Percentiles rank a stretch among this genome's conserved stretches.
phyloP scores from a whole-genome alignment of 306 rosid species.

The Malus sieversii region DNA sequence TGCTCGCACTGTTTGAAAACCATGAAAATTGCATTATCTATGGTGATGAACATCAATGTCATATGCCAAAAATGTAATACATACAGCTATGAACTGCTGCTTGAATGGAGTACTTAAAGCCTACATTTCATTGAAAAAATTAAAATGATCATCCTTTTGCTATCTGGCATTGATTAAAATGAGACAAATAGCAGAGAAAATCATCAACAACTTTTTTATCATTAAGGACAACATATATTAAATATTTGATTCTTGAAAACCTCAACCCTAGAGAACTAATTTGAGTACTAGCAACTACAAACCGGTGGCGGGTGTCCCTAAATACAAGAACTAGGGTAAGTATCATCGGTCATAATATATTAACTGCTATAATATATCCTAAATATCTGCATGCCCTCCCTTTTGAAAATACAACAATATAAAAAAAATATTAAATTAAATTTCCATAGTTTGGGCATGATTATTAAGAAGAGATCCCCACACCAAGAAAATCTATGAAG shows the following conservation, averaged over 20 bases:
- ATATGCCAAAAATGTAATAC: not conserved
- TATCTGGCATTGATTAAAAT: constrained; percentile 2
- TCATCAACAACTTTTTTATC: not conserved
- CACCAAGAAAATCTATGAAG: constrained; percentile 91
- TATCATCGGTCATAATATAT: not conserved
- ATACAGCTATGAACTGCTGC: not conserved
- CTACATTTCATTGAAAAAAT: not conserved
- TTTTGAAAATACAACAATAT: not conserved
- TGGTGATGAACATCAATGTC: not conserved
- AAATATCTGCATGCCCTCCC: not conserved
- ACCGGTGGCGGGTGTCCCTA: not conserved
- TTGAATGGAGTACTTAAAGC: not conserved
- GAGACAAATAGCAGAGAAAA: not conserved
- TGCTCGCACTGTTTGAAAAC: not conserved
- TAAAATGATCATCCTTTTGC: not conserved
- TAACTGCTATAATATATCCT: constrained; percentile 1
- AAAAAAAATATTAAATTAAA: constrained; percentile 16
- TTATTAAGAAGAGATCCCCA: constrained; percentile 57
- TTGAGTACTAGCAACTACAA: not conserved
- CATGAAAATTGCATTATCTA: not conserved
- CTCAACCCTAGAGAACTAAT: constrained; percentile 1
- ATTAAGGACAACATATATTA: not conserved
- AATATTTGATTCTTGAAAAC: not conserved
- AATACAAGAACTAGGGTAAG: not conserved
- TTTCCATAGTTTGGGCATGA: not conserved